Evolutionary conservation across 2,329 filamentous ascomycete genomes (phyloP), one percentile per base, ranked within the genome.

Genomic region (Fusarium sp.): DNA sequence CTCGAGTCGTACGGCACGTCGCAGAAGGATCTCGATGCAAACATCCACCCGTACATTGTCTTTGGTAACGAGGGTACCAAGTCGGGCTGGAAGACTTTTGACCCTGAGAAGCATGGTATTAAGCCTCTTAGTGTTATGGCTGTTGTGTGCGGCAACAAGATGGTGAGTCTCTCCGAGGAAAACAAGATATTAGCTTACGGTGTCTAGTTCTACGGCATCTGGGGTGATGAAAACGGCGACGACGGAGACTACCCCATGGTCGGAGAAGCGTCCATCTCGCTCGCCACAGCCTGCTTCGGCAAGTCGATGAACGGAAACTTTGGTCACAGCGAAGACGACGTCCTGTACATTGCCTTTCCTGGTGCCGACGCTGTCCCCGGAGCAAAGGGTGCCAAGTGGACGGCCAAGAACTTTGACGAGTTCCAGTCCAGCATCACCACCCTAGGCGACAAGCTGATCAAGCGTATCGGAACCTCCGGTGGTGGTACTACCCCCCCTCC

Each of bases 301-400:
- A 81, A 83, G 7, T 78, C 78, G 2, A 82, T 92, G 35, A 88
- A 82, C 40, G 91, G 90, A 4, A 82, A 91, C 78, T 83, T 80
- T 63, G 90, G 91, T 1, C 87, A 92, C 79, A 85, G 85, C 45
- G 80, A 83, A 17, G 85, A 89, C 37, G 90, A 93, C 78, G 88
- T 92, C 0, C 80, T 93, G 38, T 92, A 89, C 79, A 84, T 93
- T 58, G 91, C 88, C 0, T 93, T 93, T 76, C 83, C 83, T 0
- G 90, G 90, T 2, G 65, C 80, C 0, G 85, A 88, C 7, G 90
- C 91, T 1, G 88, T 91, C 1, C 89, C 90, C 0, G 90, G 90
- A 1, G 80, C 83, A 14, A 78, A 81, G 3, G 85, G 84, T 22
- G 90, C 90, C 0, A 82, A 86, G 33, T 93, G 90, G 90, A 81